Base-by-base conservation (phyloP, 108 stramenopile species). In the Nitzschia sp. region DNA sequence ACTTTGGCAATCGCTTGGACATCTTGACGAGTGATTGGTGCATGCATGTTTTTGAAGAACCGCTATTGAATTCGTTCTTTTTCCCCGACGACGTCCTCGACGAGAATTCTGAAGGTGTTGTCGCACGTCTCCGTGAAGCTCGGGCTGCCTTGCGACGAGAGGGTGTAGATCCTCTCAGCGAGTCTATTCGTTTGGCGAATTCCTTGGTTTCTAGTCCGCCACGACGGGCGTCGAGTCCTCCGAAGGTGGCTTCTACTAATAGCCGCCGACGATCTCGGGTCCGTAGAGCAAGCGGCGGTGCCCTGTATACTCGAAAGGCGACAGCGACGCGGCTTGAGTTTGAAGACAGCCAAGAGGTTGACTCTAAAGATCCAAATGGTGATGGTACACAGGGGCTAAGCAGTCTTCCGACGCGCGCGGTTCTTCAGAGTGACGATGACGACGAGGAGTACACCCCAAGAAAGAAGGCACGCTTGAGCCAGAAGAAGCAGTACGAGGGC, bases 391-490 rank as follows among this genome's bases (percentile, higher is more conserved):
- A 28, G 9, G 23, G 49, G 32, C 6, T 46, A 66, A 25, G 47
- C 33, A 5, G 33, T 23, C 18, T 78, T 54, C 31, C 56, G n/a
- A 46, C 33, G 34, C 68, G 23, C 21, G 47, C 32, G 29, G 31
- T 62, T 42, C 74, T 76, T 3, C 54, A 46, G 27, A 77, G 55
- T 18, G 36, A 42, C 24, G 61, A 62, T 46, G 2, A 25, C 32
- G 61, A 29, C 2, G 68, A 66, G 49, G 36, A 64, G 31, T 27
- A 54, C 2, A 27, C 75, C 1, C 21, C 74, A 8, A 68, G 30
- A 51, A 80, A 71, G 49, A 72, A 77, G 28, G 61, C 59, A 42
- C 70, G 79, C 1, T 30, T 62, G 75, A 51, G 75, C 70, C 66
- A 77, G 38, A 13, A 71, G 72, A 67, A 66, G 63, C 36, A 49